Conservation (phyloP, 2,329 filamentous ascomycete genomes). For the Pseudocercospora macadamiae region DNA sequence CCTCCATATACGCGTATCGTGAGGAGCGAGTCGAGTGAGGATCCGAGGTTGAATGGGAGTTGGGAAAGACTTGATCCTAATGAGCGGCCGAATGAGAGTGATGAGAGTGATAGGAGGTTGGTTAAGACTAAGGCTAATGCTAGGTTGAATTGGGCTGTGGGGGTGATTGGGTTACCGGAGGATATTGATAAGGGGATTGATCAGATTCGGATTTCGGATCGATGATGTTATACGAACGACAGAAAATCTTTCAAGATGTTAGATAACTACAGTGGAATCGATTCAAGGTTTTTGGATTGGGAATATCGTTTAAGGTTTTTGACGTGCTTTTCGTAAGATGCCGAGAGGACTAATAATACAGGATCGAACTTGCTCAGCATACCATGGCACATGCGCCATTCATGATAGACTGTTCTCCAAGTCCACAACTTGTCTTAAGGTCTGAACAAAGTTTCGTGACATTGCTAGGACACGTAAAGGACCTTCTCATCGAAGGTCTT, state of each 20-base stretch:
- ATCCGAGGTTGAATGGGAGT: constrained; percentile 37
- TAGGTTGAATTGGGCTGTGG: constrained; percentile 74
- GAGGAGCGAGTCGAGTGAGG: constrained; percentile 30
- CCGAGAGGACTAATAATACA: too few relatives aligned
- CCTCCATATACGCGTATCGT: constrained; percentile 66
- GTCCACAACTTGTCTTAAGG: too few relatives aligned
- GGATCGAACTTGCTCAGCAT: too few relatives aligned
- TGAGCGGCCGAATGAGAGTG: constrained; percentile 28
- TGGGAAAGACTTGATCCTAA: constrained; percentile 36
- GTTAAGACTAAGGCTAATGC: constrained; percentile 66
- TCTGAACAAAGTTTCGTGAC: too few relatives aligned
- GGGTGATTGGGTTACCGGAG: constrained; percentile 75
- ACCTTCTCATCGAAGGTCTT: too few relatives aligned
- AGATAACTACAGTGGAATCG: constrained; percentile 6
- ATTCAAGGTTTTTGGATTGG: too few relatives aligned
- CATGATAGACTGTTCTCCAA: too few relatives aligned
- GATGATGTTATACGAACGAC: not conserved
- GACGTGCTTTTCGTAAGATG: too few relatives aligned
- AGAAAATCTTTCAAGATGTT: too few relatives aligned
- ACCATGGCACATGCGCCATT: too few relatives aligned
- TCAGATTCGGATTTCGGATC: constrained; percentile 18
- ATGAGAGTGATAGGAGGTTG: constrained; percentile 51
- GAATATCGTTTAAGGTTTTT: too few relatives aligned
- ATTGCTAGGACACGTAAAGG: too few relatives aligned
- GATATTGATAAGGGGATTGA: constrained; percentile 67